phyloP scores from a whole-genome alignment of 345 rosid species.

The Eucalyptus marginata region DNA sequence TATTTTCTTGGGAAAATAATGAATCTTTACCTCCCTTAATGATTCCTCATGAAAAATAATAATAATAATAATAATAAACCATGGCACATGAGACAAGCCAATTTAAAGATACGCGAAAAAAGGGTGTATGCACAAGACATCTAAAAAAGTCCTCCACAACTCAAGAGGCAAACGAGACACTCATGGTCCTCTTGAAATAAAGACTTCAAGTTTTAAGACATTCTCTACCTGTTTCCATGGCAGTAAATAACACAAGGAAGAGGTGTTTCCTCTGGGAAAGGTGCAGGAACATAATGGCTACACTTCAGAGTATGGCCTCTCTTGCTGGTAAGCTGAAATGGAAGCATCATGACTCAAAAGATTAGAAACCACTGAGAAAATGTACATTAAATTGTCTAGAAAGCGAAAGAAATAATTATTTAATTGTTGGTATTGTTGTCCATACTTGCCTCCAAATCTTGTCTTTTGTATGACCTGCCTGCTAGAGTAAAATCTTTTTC shows the following conservation, averaged over 20 bases:
- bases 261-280: slow-evolving; percentile 49
- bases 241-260: slow-evolving; percentile 97
- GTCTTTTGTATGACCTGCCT: slow-evolving; percentile 73
- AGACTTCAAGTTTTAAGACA: neutral
- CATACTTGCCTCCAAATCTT: slow-evolving; percentile 95
- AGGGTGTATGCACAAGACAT: neutral
- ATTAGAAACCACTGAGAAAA: neutral
- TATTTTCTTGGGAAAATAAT: neutral
- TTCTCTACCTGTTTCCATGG: slow-evolving; percentile 82
- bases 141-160: neutral
- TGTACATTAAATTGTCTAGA: neutral
- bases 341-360: neutral
- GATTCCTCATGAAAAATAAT: neutral
- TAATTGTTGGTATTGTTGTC: neutral
- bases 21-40: neutral
- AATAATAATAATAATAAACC: neutral
- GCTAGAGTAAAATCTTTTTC: slow-evolving; percentile 76
- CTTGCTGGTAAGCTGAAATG: slow-evolving; percentile 65
- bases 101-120: neutral
- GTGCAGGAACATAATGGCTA: slow-evolving; percentile 75
- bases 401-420: neutral
- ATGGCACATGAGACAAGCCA: neutral
- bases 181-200: neutral
- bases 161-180: neutral
- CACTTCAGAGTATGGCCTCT: slow-evolving; percentile 82